phyloP scores from a whole-genome alignment of 2,329 filamentous ascomycete species.

The Ramichloridium luteum region DNA sequence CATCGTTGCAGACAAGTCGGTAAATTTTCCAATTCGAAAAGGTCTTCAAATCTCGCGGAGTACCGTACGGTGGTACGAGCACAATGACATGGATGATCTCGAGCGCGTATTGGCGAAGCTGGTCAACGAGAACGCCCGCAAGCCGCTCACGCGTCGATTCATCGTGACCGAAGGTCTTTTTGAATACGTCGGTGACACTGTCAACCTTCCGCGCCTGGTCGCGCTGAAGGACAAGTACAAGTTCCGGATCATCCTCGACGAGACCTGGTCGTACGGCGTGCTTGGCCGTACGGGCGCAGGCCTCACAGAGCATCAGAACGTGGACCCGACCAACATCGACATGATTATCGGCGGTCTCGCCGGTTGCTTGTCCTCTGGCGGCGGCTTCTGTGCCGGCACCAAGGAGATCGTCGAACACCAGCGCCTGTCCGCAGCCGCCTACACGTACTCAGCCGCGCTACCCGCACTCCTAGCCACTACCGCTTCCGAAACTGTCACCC shows the following conservation, averaged over 20 bases:
- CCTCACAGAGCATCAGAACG: conserved; percentile 90
- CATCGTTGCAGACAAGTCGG: conserved; percentile 85
- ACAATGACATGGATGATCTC: conserved; percentile 90
- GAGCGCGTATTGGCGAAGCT: conserved; percentile 76
- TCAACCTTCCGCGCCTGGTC: conserved; percentile 76
- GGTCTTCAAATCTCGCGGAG: conserved; percentile 87
- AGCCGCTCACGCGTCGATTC: conserved; percentile 81
- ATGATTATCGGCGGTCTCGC: conserved; percentile 94
- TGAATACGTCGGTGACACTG: conserved; percentile 76
- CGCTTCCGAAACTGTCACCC: conserved; percentile 74
- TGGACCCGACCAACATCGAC: conserved; percentile 84
- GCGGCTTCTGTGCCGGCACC: conserved; percentile 88
- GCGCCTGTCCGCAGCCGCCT: conserved; percentile 80
- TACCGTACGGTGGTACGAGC: conserved; percentile 85
- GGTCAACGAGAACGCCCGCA: conserved; percentile 74
- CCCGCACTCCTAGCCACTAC: conserved; percentile 93
- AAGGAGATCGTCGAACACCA: conserved; percentile 93
- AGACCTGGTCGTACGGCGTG: conserved; percentile 95
- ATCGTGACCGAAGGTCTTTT: conserved; percentile 94
- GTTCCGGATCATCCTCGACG: conserved; percentile 92
- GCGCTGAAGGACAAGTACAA: conserved; percentile 95
- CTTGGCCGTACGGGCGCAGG: conserved; percentile 83
- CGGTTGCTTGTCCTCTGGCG: conserved; percentile 79
- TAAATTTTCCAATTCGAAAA: conserved; percentile 89
- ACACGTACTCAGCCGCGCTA: conserved; percentile 90